Evolutionary conservation across 164 flowering plant genomes (phyloP).

Genomic region (Stephania yunnanensis): DNA sequence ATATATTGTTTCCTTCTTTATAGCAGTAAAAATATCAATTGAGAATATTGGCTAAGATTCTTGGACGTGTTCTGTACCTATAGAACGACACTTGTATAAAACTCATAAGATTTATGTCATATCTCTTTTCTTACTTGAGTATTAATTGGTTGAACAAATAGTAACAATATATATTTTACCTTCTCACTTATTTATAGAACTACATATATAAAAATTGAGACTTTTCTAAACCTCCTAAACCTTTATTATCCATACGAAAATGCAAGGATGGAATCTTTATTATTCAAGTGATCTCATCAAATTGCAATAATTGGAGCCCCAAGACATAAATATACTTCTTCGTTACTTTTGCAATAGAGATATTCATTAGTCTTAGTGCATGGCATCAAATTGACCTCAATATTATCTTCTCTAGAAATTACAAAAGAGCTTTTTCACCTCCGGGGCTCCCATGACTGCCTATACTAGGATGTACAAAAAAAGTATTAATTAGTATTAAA

Average conservation of each 20-base stretch:
- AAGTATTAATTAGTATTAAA: too few relatives aligned
- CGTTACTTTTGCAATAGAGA: constrained; percentile 30
- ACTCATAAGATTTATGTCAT: too few relatives aligned
- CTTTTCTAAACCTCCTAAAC: not conserved
- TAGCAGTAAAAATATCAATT: too few relatives aligned
- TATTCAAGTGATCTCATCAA: constrained; percentile 4
- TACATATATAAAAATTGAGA: not conserved
- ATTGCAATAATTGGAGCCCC: constrained; percentile 26
- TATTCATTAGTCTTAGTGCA: constrained; percentile 38
- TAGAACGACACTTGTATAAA: too few relatives aligned
- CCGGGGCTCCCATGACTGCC: constrained; percentile 70
- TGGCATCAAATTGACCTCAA: constrained; percentile 5
- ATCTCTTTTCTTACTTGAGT: too few relatives aligned
- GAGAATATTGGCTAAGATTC: too few relatives aligned
- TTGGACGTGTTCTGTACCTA: too few relatives aligned
- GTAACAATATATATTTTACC: too few relatives aligned
- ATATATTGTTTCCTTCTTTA: too few relatives aligned
- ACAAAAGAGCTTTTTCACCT: constrained; percentile 19
- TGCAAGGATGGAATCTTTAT: constrained; percentile 27
- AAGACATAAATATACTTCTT: constrained; percentile 52
- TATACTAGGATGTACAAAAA: too few relatives aligned
- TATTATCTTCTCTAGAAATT: constrained; percentile 15
- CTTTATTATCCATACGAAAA: not conserved
- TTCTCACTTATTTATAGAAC: too few relatives aligned
- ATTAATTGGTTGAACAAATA: too few relatives aligned